Evolutionary conservation across 495 filamentous ascomycete genomes (phyloP), one percentile per base, ranked within the genome.

Genomic region (Pseudomonodictys pantanalensis): DNA sequence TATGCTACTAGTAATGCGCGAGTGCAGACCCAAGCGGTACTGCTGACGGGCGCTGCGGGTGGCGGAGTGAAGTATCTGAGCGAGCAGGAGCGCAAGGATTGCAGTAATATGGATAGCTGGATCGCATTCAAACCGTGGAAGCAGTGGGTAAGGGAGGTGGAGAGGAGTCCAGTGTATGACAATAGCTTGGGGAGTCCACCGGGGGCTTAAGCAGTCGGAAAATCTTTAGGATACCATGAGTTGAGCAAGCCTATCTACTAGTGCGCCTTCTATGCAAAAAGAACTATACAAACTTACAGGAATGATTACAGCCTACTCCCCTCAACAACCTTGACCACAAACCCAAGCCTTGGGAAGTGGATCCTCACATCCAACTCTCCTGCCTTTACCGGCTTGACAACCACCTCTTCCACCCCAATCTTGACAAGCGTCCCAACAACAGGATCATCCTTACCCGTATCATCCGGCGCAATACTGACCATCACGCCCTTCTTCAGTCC

Each of bases 341-440:
- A 72, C 8, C 68, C 70, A n/a, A 71, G 47, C 24, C 69, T 60
- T 11, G 70, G 70, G 43, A 72, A 72, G 58, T 72, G 70, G 25
- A 72, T 50, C 29, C 69, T 48, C 0, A 60, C 62, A 24, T 68
- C 64, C 25, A 71, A 24, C 30, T 51, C 49, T 15, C 58, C 60
- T 22, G 53, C 59, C 22, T 66, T 55, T 25, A 22, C 17, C 11
- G 70, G 68, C 56, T 59, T 56, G 44, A 72, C 58, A 1, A 72
- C 70, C 6, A 71, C 62, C 47, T 72, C 70, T 50, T 72, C 70
- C 20, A 69, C 64, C 15, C 66, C 64, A 33, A 68, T 24, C 15
- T 51, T 47, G 1, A 69, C 48, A 30, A 72, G 38, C 10, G 18
- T 60, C 6, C 70, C 70, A 7, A 71, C n/a, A 2, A 67, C 68